Conservation (phyloP, 2,329 filamentous ascomycete species). For the Didymella sp. region DNA sequence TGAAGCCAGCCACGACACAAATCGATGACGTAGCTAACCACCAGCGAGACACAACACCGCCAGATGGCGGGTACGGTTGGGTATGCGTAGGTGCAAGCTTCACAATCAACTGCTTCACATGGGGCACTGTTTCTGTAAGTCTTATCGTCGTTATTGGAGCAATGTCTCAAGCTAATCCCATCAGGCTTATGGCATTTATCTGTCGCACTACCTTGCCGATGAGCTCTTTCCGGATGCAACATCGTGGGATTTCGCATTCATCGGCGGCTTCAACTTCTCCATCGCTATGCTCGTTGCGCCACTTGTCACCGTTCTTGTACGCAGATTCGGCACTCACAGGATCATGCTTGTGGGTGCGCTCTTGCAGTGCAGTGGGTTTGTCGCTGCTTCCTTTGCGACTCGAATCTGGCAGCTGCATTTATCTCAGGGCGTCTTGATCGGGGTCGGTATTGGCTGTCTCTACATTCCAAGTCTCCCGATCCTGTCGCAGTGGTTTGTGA, state of each 20-base stretch:
- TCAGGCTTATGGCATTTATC: constrained; percentile 50
- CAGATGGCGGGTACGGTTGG: constrained; percentile 10
- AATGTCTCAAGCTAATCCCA: background rate
- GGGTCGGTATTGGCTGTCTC: constrained; percentile 49
- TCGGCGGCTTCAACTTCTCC: constrained; percentile 48
- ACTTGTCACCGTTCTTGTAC: constrained; percentile 33
- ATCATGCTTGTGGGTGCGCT: constrained; percentile 43
- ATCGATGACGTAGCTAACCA: background rate
- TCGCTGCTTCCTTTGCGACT: constrained; percentile 47
- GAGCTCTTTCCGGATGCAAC: constrained; percentile 42
- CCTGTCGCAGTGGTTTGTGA: constrained; percentile 52
- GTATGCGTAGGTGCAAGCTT: background rate
- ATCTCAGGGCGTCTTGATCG: constrained; percentile 50
- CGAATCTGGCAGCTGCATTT: constrained; percentile 51
- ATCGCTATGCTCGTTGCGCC: constrained; percentile 42
- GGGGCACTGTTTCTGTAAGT: constrained; percentile 4
- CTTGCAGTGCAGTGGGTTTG: constrained; percentile 42
- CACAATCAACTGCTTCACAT: constrained; percentile 5
- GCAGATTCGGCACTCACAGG: constrained; percentile 29
- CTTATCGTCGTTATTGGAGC: no score
- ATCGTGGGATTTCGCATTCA: constrained; percentile 46
- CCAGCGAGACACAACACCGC: background rate
- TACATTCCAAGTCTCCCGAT: constrained; percentile 47
- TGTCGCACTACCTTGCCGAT: constrained; percentile 49
- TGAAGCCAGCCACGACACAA: background rate